Conservation (phyloP, 2,329 filamentous ascomycete species). For the Biscogniauxia sp. region DNA sequence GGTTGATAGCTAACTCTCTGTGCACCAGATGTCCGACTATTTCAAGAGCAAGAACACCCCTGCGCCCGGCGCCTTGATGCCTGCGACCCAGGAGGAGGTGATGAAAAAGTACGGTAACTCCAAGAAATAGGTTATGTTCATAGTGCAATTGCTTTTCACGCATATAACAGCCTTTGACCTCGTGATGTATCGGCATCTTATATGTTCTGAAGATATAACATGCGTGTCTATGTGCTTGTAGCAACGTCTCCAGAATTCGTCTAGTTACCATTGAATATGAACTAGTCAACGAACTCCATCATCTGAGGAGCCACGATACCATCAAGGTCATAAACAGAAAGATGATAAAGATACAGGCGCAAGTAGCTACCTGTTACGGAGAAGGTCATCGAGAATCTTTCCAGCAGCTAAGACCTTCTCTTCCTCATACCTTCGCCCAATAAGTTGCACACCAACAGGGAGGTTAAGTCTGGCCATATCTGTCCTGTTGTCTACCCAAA, state of each 20-base stretch:
- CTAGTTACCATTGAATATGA: no score
- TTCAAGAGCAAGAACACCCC: constrained; percentile 66
- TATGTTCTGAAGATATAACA: no score
- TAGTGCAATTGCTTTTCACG: no score
- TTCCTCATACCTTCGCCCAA: constrained; percentile 51
- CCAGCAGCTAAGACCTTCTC: constrained; percentile 51
- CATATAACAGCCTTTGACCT: no score
- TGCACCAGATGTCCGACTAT: constrained; percentile 62
- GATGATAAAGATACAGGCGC: neutral
- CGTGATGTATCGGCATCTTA: no score
- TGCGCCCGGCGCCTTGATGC: constrained; percentile 58
- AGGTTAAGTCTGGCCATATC: constrained; percentile 37
- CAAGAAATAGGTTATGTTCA: neutral
- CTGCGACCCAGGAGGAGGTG: constrained; percentile 23
- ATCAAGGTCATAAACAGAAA: no score
- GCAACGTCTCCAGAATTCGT: no score
- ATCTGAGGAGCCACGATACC: no score
- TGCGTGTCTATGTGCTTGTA: no score
- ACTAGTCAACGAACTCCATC: no score
- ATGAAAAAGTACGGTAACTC: neutral
- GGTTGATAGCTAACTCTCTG: constrained; percentile 24
- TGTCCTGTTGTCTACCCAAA: constrained; percentile 43
- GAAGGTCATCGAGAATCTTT: constrained; percentile 31
- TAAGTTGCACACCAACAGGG: constrained; percentile 53
- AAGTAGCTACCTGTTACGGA: constrained; percentile 17